Conservation (phyloP, 208 protist genomes). For the Paratrypanosoma confusum region DNA sequence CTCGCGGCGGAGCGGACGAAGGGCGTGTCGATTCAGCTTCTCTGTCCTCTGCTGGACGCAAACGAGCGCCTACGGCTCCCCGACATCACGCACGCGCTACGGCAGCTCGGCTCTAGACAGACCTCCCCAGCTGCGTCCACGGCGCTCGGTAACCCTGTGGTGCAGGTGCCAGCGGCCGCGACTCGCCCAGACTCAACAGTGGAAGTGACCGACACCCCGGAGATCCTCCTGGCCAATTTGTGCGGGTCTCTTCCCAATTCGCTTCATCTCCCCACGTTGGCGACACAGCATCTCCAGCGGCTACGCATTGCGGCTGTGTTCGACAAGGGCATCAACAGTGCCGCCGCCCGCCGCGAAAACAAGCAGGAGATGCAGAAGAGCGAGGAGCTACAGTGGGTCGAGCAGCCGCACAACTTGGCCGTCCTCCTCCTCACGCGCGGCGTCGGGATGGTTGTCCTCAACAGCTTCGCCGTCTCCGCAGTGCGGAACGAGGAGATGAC, state of each 20-base stretch:
- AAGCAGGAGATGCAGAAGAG: slow-evolving; percentile 13
- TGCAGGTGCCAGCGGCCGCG: no score
- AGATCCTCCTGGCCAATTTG: slow-evolving; percentile 26
- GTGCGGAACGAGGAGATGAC: slow-evolving; percentile 18
- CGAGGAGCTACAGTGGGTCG: slow-evolving; percentile 19
- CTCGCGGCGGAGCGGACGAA: neutral
- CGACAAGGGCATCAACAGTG: slow-evolving; percentile 26
- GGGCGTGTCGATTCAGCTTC: neutral
- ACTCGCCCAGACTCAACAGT: no score
- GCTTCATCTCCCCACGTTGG: slow-evolving; percentile 19
- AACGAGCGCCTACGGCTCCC: neutral
- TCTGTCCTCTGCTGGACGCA: neutral
- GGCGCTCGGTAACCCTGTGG: no score
- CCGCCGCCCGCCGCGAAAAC: slow-evolving; percentile 49
- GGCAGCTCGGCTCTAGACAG: no score
- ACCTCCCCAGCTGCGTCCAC: no score
- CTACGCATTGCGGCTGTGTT: slow-evolving; percentile 29
- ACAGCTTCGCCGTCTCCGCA: slow-evolving; percentile 29
- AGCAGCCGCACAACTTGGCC: slow-evolving; percentile 7
- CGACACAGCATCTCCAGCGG: slow-evolving; percentile 31
- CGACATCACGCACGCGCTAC: neutral
- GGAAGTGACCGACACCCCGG: no score
- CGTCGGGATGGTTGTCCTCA: slow-evolving; percentile 35
- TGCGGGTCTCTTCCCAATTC: slow-evolving; percentile 32
- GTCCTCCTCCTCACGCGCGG: slow-evolving; percentile 61